These are phyloP conservation scores for Cordyceps pruinosa DNA, from an alignment of 2,329 filamentous ascomycete species.

Conservation along the genomic window DNA sequence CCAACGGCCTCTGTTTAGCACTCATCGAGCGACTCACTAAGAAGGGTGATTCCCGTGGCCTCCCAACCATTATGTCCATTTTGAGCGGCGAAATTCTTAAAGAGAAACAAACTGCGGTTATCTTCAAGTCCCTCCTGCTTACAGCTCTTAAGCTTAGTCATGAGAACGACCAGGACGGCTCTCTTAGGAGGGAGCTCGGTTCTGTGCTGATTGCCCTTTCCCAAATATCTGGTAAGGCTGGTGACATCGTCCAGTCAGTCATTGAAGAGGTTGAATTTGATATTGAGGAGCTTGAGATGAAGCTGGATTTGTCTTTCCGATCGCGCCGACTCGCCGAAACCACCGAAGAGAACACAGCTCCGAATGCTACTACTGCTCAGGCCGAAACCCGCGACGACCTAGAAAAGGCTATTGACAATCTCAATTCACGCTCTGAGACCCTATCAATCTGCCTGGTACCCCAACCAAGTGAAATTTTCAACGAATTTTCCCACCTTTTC, in stretches of 20 bases:
- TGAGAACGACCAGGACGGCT: constrained; percentile 45
- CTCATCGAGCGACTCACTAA: constrained; percentile 55
- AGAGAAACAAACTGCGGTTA: constrained; percentile 55
- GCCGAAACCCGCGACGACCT: constrained; percentile 31
- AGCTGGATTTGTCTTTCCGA: constrained; percentile 63
- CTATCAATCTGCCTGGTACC: constrained; percentile 47
- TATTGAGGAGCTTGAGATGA: constrained; percentile 67
- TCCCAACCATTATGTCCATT: constrained; percentile 54
- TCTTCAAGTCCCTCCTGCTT: constrained; percentile 58
- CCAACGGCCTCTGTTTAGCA: constrained; percentile 63
- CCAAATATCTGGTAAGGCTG: constrained; percentile 50
- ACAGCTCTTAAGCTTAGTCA: constrained; percentile 53
- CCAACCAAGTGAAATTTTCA: constrained; percentile 45
- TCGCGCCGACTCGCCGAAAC: constrained; percentile 44
- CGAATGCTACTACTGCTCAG: constrained; percentile 18
- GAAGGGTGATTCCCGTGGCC: constrained; percentile 49
- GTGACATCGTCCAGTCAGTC: constrained; percentile 58
- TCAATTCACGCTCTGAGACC: constrained; percentile 29
- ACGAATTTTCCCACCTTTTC: constrained; percentile 53
- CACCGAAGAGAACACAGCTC: constrained; percentile 40
- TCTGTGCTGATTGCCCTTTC: constrained; percentile 60
- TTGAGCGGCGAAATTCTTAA: constrained; percentile 54
- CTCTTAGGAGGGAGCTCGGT: constrained; percentile 57
- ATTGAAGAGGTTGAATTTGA: constrained; percentile 63
- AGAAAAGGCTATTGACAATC: constrained; percentile 31